phyloP scores from a whole-genome alignment of 805 yeast species.

The Candida maesae region DNA sequence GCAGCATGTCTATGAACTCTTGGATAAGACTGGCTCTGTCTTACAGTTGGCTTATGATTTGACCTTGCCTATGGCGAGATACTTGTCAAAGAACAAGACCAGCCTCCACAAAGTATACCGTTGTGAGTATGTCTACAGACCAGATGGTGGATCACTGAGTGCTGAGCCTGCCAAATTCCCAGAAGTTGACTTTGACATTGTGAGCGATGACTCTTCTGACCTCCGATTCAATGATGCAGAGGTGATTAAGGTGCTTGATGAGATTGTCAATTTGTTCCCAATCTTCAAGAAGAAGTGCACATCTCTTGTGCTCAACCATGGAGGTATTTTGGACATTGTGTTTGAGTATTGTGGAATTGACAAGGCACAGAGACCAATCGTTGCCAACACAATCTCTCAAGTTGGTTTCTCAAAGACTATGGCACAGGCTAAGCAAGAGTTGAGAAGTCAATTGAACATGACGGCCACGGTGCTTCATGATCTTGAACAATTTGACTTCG shows the following conservation, averaged over 20 bases:
- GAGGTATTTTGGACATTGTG: slow-evolving; percentile 70
- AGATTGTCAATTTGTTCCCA: slow-evolving; percentile 62
- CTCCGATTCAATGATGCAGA: slow-evolving; percentile 78
- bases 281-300: slow-evolving; percentile 57
- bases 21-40: slow-evolving; percentile 85
- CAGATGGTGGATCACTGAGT: slow-evolving; percentile 49
- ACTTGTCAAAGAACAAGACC: slow-evolving; percentile 61
- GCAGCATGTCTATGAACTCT: slow-evolving; percentile 69
- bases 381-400: slow-evolving; percentile 70
- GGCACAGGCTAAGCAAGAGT: slow-evolving; percentile 51
- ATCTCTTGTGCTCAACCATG: slow-evolving; percentile 69
- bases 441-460: slow-evolving; percentile 65
- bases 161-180: slow-evolving; percentile 74
- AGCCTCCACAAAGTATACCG: slow-evolving; percentile 60
- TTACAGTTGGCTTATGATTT: slow-evolving; percentile 87
- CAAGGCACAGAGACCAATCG: slow-evolving; percentile 65
- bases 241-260: slow-evolving; percentile 76
- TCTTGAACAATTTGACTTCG: slow-evolving; percentile 74
- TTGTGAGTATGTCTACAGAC: slow-evolving; percentile 78
- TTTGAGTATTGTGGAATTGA: slow-evolving; percentile 81
- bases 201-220: slow-evolving; percentile 46
- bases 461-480: slow-evolving; percentile 82
- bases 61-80: slow-evolving; percentile 85
- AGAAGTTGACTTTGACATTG: slow-evolving; percentile 80
- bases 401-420: slow-evolving; percentile 65